phyloP scores from a whole-genome alignment of 768 basidiomycete species.

The Mycena capillaripes region DNA sequence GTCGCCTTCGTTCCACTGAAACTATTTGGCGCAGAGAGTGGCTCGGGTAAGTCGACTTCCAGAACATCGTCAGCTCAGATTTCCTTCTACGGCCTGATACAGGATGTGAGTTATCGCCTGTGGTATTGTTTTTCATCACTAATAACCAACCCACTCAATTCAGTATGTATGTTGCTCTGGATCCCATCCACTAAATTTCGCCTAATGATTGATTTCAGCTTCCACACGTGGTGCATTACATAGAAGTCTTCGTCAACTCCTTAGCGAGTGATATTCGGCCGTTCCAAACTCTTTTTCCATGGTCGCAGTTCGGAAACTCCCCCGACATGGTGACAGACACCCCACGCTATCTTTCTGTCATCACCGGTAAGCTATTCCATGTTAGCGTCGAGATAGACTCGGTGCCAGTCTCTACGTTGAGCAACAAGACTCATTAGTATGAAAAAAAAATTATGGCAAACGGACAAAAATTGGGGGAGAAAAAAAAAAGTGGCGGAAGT shows the following conservation, averaged over 20 bases:
- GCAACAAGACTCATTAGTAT: no score
- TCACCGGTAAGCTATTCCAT: background rate
- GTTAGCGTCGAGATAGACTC: no score
- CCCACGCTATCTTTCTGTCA: background rate
- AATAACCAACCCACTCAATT: background rate
- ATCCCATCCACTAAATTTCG: background rate
- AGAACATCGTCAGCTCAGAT: no score
- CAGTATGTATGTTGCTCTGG: background rate
- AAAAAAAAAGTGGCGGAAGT: no score
- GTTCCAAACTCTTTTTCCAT: background rate
- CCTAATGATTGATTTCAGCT: background rate
- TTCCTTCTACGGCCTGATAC: no score
- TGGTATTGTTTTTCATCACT: background rate
- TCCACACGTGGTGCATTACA: background rate
- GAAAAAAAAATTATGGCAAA: no score
- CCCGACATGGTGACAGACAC: background rate
- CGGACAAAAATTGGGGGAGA: no score
- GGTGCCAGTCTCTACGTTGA: no score
- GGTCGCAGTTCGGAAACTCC: background rate
- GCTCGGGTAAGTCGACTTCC: background rate
- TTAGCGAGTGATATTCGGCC: background rate
- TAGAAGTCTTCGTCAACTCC: background rate
- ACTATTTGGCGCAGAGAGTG: background rate
- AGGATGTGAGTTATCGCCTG: no score
- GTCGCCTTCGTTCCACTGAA: background rate